Evolutionary conservation across 305 asterid genomes (phyloP), one percentile per base, ranked within the genome.

Genomic region (Fraxinus nigra): DNA sequence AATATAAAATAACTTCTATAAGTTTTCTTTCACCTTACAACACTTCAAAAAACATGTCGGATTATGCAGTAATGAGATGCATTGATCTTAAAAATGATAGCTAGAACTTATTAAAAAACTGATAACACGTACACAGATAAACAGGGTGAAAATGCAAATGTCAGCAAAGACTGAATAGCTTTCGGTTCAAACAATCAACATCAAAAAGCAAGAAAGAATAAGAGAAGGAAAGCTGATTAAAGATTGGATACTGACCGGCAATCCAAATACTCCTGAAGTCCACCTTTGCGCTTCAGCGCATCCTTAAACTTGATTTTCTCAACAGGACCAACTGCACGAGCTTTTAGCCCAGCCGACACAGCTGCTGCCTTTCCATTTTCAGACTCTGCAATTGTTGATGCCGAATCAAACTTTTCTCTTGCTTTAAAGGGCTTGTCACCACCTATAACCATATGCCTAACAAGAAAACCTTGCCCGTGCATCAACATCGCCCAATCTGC

Each of bases 231-330:
- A 40, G 22, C 48, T 10, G 26, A 77, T 72, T 35, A 77, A 79
- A 43, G 82, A 69, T 51, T 77, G 46, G 75, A 51, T 40, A 87
- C 92, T 82, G 78, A 95, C 99, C 99, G 92, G 98, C 97, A 92
- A 85, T 95, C 90, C 86, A 97, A 87, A 89, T 93, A 97, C 86
- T 95, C 98, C 85, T 92, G 98, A 82, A 92, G 92, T 73, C 99
- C 99, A 75, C 97, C 97, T 93, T 92, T 97, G 89, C 93, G 97
- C 90, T 92, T 95, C 87, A 97, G 80, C 73, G 92, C 89, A 83
- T 97, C 99, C 90, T 90, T 97, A 82, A 97, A 97, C 87, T 91
- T 95, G 32, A 97, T 89, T 89, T 92, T 92, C 89, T 97, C 99
- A 51, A 97, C 89, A 37, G 98, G 96, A 74, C 95, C 88, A 85